Evolutionary conservation across 192 early-diverging fungal genomes (phyloP).

Genomic region (Funneliformis mosseae): DNA sequence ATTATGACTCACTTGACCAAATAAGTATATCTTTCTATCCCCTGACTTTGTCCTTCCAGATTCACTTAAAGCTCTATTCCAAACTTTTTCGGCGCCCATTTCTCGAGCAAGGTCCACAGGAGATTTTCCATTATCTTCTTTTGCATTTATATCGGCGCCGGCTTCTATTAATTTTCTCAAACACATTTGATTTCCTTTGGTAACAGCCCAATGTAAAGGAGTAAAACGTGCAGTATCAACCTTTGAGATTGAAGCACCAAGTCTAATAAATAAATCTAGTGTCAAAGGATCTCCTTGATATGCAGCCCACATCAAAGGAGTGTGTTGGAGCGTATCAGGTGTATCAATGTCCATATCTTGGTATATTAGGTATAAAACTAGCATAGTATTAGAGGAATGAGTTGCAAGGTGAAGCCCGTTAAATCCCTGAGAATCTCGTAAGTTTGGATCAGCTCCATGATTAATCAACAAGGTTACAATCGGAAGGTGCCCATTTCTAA

Average conservation of each 20-base stretch:
- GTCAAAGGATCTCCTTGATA: slow-evolving; percentile 81
- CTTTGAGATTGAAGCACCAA: slow-evolving; percentile 70
- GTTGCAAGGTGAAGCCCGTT: slow-evolving; percentile 87
- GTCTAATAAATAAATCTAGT: slow-evolving; percentile 68
- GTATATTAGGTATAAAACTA: slow-evolving; percentile 75
- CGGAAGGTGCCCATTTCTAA: slow-evolving; percentile 71
- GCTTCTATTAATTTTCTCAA: slow-evolving; percentile 72
- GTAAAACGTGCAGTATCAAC: slow-evolving; percentile 76
- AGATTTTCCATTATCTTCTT: slow-evolving; percentile 78
- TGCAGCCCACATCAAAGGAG: slow-evolving; percentile 93
- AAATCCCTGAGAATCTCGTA: slow-evolving; percentile 85
- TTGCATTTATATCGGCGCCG: slow-evolving; percentile 65
- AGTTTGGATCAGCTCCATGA: slow-evolving; percentile 73
- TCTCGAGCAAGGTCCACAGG: slow-evolving; percentile 82
- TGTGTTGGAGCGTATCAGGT: slow-evolving; percentile 76
- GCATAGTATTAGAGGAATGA: slow-evolving; percentile 78
- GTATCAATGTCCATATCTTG: slow-evolving; percentile 71
- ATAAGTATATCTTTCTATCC: slow-evolving; percentile 34
- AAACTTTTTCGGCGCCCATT: slow-evolving; percentile 45
- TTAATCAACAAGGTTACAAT: slow-evolving; percentile 73
- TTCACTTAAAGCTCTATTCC: slow-evolving; percentile 55
- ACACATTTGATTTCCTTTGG: slow-evolving; percentile 56
- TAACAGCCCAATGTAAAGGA: slow-evolving; percentile 90
- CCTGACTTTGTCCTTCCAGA: slow-evolving; percentile 39
- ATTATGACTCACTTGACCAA: slow-evolving; percentile 43